Conservation (phyloP, 1,284 basidiomycete genomes). For the Ustilago xerochloae region DNA sequence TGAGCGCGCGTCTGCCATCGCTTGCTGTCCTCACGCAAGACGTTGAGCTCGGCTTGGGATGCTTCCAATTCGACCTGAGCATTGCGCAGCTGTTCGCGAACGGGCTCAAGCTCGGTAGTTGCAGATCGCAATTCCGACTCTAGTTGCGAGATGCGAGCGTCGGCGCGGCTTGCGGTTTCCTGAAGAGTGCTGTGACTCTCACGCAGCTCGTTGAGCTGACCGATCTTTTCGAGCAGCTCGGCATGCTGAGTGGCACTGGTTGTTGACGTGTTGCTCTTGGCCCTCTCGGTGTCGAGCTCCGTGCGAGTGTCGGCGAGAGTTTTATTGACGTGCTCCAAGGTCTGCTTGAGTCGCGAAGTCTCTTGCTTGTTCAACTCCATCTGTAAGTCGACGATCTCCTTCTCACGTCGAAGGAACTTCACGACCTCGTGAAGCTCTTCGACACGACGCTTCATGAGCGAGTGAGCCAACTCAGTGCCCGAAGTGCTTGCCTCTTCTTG, state of each 20-base stretch:
- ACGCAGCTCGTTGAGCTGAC: constrained; percentile 84
- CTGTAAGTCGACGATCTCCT: constrained; percentile 88
- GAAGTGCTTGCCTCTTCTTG: constrained; percentile 15
- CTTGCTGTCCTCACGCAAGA: constrained; percentile 81
- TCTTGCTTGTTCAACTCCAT: constrained; percentile 87
- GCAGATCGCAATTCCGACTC: constrained; percentile 70
- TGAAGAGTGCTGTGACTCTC: constrained; percentile 88
- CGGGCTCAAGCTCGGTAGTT: constrained; percentile 78
- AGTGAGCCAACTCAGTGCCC: constrained; percentile 32
- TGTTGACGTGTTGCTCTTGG: constrained; percentile 56
- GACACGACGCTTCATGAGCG: constrained; percentile 38
- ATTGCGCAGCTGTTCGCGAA: constrained; percentile 77
- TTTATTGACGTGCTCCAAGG: constrained; percentile 79
- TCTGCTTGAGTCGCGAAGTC: constrained; percentile 78
- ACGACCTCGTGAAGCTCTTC: constrained; percentile 78
- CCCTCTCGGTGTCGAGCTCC: constrained; percentile 56
- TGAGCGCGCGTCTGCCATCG: constrained; percentile 87
- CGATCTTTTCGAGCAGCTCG: constrained; percentile 86
- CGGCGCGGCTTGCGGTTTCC: constrained; percentile 79
- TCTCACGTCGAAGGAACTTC: constrained; percentile 84
- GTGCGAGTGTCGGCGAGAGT: constrained; percentile 77
- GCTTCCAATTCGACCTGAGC: constrained; percentile 81
- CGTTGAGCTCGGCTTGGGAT: constrained; percentile 76
- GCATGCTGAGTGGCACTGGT: constrained; percentile 80
- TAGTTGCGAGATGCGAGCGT: constrained; percentile 71